Base-by-base conservation (phyloP, 306 rosid genomes). In the Cucurbita moschata region DNA sequence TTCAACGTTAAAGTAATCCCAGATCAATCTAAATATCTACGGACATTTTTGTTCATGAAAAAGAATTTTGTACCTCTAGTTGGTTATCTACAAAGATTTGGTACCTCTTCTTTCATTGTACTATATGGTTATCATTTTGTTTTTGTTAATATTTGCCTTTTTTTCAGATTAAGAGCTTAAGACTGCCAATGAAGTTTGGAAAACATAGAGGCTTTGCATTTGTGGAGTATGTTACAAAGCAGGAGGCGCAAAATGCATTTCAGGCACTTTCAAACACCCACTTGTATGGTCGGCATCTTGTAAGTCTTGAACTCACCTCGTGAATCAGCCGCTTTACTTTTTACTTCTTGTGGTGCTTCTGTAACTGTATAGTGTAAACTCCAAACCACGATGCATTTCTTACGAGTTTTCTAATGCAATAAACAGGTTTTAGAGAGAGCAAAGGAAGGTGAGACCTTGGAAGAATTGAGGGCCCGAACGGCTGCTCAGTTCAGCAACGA, bases 171-270 rank as follows among this genome's bases (percentile, higher is more conserved):
- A 95, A 95, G 82, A 91, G 99, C 78, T 72, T 91, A 79, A 86
- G 97, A 83, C 77, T 91, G 76, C 97, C 99, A 57, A 83, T 80
- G 90, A 89, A 88, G 83, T 83, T 87, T 43, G 97, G 96, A 69
- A 87, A 75, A 69, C 99, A 89, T 80, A 90, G 97, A 82, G 97
- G 97, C 6, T 93, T 93, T 86, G 96, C 94, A 60, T 93, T 93
- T 82, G 94, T 93, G 64, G 98, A 90, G 79, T 93, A 78, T 81
- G 89, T 83, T 63, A 87, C 98, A 77, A 91, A 90, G 85, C 98
- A 93, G 79, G 98, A 90, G 75, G 85, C 96, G 39, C 79, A 87
- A 66, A 88, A 90, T 81, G 96, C 96, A 19, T 72, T 88, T 61
- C 52, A 85, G 76, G 94, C 97, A 21, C 97, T 93, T 81, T 85